Evolutionary conservation across 306 rosid genomes (phyloP).

Genomic region (Lathyrus tuberosus): DNA sequence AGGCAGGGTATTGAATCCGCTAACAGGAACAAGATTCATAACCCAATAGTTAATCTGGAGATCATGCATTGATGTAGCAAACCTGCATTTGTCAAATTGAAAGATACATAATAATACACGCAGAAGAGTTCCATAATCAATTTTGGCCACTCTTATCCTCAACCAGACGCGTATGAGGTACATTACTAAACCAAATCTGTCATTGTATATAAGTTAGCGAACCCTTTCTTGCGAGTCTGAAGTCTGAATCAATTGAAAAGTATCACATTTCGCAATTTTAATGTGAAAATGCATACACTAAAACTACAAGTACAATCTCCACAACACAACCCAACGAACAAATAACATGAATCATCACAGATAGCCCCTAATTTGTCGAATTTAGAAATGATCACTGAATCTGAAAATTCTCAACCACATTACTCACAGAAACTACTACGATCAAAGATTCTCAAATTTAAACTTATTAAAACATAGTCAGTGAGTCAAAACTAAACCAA

Average conservation of each 20-base stretch:
- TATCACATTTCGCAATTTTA: slow-evolving; percentile 1
- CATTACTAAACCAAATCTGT: slow-evolving; percentile 90
- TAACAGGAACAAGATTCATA: no score
- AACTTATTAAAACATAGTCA: no score
- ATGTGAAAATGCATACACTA: slow-evolving; percentile 12
- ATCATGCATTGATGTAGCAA: slow-evolving; percentile 77
- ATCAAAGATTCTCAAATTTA: not conserved
- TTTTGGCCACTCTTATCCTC: slow-evolving; percentile 88
- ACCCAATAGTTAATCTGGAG: slow-evolving; percentile 73
- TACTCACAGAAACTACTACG: not conserved
- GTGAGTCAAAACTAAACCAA: no score
- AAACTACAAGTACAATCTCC: not conserved
- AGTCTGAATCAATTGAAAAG: slow-evolving; percentile 15
- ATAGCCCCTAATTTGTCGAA: not conserved
- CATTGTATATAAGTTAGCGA: slow-evolving; percentile 35
- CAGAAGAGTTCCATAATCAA: no score
- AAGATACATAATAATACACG: no score
- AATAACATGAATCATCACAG: not conserved
- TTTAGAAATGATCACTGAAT: not conserved
- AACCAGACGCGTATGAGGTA: slow-evolving; percentile 80
- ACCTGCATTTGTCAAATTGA: slow-evolving; percentile 69
- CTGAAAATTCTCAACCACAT: not conserved
- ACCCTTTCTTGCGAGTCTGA: slow-evolving; percentile 22
- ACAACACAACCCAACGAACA: not conserved
- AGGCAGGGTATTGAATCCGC: slow-evolving; percentile 76